These are phyloP conservation scores for Dovyalis caffra DNA, from an alignment of 345 rosid genomes.

Conservation along the genomic window DNA sequence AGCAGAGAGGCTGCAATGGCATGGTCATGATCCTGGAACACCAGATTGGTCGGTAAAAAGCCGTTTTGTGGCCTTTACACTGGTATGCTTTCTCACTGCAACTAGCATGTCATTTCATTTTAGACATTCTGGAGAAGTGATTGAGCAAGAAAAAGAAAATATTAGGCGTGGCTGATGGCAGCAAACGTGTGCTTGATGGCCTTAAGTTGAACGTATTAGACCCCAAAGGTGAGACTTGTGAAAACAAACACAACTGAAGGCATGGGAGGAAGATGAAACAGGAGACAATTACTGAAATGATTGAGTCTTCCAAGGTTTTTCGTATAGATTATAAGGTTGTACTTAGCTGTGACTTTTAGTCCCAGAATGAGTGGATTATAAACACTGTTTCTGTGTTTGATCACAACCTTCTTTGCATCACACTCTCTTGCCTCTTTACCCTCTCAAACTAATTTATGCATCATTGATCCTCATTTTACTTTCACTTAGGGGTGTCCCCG, in stretches of 20 bases:
- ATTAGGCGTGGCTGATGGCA: background rate
- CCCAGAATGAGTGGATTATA: background rate
- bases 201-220: background rate
- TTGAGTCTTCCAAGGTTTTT: background rate
- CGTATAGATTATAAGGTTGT: background rate
- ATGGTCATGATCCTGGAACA: slow-evolving; percentile 66
- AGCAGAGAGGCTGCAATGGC: slow-evolving; percentile 88
- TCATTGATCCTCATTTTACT: background rate
- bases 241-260: background rate
- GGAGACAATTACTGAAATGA: background rate
- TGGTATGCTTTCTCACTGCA: slow-evolving; percentile 44
- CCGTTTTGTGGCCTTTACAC: slow-evolving; percentile 87
- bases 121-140: background rate
- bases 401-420: background rate
- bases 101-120: background rate
- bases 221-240: background rate
- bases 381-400: background rate
- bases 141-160: background rate
- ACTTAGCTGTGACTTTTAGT: too few relatives aligned
- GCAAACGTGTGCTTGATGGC: background rate
- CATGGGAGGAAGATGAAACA: background rate
- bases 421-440: background rate
- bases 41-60: slow-evolving; percentile 93
- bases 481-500: background rate
- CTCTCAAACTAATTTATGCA: background rate